Percentiles rank a stretch among this genome's conserved stretches.
These are phyloP conservation scores for Sclerospora graminicola DNA, from an alignment of 352 stramenopile species.

Conservation along the genomic window DNA sequence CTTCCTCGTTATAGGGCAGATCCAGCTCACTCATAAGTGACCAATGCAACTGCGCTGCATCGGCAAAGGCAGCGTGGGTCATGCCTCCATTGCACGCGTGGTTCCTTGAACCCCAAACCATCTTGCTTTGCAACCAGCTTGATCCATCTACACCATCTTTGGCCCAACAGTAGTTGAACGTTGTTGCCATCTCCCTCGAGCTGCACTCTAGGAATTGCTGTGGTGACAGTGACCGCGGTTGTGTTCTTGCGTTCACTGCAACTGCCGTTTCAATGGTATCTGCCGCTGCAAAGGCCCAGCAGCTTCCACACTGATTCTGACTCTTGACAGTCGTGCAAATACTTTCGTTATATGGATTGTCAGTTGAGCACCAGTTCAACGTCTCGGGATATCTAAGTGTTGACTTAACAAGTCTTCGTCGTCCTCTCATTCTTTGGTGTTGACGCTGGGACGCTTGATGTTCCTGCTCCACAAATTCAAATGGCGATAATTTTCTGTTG, in stretches of 20 bases:
- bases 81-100: slow-evolving; percentile 62
- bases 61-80: slow-evolving; percentile 60
- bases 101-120: slow-evolving; percentile 67
- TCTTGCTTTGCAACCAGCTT: slow-evolving; percentile 47
- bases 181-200: slow-evolving; percentile 48
- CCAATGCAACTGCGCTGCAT: slow-evolving; percentile 42
- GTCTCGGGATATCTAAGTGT: slow-evolving; percentile 22
- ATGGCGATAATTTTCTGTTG: slow-evolving; percentile 22
- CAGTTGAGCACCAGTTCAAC: slow-evolving; percentile 63
- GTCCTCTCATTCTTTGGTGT: slow-evolving; percentile 6
- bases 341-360: slow-evolving; percentile 53
- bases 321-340: slow-evolving; percentile 71
- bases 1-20: slow-evolving; percentile 53
- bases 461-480: slow-evolving; percentile 53
- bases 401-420: slow-evolving; percentile 8
- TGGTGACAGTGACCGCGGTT: slow-evolving; percentile 49
- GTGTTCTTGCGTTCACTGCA: slow-evolving; percentile 27
- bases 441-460: slow-evolving; percentile 29
- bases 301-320: slow-evolving; percentile 73
- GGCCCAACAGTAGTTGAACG: slow-evolving; percentile 76
- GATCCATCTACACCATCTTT: slow-evolving; percentile 30
- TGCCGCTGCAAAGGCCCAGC: slow-evolving; percentile 71
- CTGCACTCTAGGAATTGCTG: slow-evolving; percentile 78
- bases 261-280: slow-evolving; percentile 74
- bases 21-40: slow-evolving; percentile 50